These are phyloP conservation scores for Isochrysis galbana DNA, from an alignment of 78 protist genomes.

Conservation along the genomic window DNA sequence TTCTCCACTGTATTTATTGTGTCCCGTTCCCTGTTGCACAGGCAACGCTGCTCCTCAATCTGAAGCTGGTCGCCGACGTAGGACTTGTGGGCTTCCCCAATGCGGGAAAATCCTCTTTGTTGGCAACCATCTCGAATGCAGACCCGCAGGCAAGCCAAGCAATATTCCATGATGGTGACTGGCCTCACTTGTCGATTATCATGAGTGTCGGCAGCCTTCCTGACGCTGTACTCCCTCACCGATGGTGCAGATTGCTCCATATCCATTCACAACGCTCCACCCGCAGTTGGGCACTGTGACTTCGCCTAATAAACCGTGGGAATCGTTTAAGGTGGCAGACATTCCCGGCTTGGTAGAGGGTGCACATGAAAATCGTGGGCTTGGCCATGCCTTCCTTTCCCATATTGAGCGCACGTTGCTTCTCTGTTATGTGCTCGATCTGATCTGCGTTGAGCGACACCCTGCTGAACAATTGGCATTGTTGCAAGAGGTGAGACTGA, in stretches of 20 bases:
- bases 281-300: constrained; percentile 2
- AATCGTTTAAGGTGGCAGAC: neutral
- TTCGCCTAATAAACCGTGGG: neutral
- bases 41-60: neutral
- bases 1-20: no score
- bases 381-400: constrained; percentile 35
- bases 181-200: no score
- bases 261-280: constrained; percentile 38
- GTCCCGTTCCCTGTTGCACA: no score
- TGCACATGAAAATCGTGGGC: neutral
- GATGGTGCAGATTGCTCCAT: neutral
- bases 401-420: constrained; percentile 24
- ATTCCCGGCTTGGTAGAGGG: constrained; percentile 23
- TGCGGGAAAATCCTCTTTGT: constrained; percentile 29
- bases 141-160: no score
- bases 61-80: constrained; percentile 6
- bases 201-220: neutral
- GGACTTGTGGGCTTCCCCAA: constrained; percentile 34
- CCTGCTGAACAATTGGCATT: neutral
- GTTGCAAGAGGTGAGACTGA: neutral
- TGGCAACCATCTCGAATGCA: neutral
- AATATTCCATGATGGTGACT: no score
- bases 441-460: neutral
- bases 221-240: neutral
- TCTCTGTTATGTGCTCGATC: constrained; percentile 2